Evolutionary conservation across 345 rosid genomes (phyloP).

Genomic region (Gynandropsis gynandra): DNA sequence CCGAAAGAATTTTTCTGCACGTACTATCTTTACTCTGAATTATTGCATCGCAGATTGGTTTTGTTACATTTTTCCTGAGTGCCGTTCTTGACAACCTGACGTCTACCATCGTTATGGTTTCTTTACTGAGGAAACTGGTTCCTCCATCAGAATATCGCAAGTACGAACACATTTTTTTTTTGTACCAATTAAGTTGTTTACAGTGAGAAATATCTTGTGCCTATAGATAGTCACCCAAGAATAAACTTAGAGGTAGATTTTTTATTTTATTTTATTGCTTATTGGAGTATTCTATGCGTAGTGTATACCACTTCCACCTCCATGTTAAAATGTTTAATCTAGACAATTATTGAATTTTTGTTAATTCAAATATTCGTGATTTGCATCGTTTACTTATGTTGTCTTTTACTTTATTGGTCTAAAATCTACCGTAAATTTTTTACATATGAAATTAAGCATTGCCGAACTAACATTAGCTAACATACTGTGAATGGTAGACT

Average conservation of each 20-base stretch:
- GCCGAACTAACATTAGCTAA: neutral
- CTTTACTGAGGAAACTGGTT: constrained; percentile 77
- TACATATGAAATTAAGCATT: neutral
- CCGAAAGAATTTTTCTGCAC: neutral
- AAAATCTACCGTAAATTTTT: too few species aligned
- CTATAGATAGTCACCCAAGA: constrained; percentile 2
- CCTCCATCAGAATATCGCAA: constrained; percentile 92
- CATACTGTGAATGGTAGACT: constrained; percentile 43
- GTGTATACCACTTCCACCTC: neutral
- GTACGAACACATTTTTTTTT: constrained; percentile 38
- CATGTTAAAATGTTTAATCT: neutral
- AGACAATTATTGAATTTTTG: too few species aligned
- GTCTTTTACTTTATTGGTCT: too few species aligned
- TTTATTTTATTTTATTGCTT: too few species aligned
- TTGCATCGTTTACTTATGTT: too few species aligned
- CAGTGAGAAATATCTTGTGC: neutral
- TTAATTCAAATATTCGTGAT: too few species aligned
- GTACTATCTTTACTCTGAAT: constrained; percentile 5
- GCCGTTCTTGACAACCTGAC: constrained; percentile 89
- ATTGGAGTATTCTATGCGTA: constrained; percentile 4
- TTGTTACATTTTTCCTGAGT: constrained; percentile 89
- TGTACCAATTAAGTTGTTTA: constrained; percentile 4
- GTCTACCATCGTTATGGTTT: constrained; percentile 94
- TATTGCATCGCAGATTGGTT: constrained; percentile 59
- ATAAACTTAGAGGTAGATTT: neutral